A percentile compares a stretch with the other conserved stretches of the same genome.
Conservation (phyloP, 306 rosid species). For the Quercus rubra region DNA sequence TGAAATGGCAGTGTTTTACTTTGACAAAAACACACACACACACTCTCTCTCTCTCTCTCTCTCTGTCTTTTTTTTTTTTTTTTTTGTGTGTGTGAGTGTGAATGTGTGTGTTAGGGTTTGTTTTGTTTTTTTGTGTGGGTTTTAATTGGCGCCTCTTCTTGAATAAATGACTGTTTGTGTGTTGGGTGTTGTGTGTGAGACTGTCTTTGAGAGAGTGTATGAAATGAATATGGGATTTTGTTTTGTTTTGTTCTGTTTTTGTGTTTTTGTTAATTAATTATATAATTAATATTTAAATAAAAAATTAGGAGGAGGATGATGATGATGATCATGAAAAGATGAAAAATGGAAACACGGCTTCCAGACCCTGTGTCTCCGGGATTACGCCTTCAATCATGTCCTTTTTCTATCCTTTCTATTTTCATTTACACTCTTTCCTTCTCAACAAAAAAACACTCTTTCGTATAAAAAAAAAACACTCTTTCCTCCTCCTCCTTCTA, state of each 20-base stretch:
- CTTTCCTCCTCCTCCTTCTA: background rate
- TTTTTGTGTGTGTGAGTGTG: background rate
- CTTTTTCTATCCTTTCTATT: background rate
- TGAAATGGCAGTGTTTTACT: too few relatives aligned
- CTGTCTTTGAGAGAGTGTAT: too few relatives aligned
- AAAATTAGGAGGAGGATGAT: too few relatives aligned
- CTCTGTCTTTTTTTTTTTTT: background rate
- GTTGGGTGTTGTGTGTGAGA: background rate
- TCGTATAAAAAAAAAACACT: too few relatives aligned
- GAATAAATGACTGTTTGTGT: slow-evolving; percentile 10
- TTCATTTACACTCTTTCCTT: slow-evolving; percentile 11
- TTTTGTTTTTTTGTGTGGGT: slow-evolving; percentile 12
- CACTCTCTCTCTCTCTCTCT: background rate
- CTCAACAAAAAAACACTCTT: background rate
- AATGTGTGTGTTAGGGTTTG: background rate
- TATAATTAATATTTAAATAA: too few relatives aligned
- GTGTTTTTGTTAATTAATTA: too few relatives aligned
- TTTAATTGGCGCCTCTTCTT: slow-evolving; percentile 35
- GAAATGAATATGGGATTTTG: background rate
- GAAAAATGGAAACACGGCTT: slow-evolving; percentile 8
- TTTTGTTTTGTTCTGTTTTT: background rate
- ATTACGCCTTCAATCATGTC: slow-evolving; percentile 23
- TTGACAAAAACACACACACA: too few relatives aligned
- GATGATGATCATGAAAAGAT: background rate
- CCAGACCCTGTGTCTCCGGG: slow-evolving; percentile 7